Percentiles rank a stretch among this genome's conserved stretches.
phyloP scores from a whole-genome alignment of 768 basidiomycete genomes.

The Guyanaporus albipodus region DNA sequence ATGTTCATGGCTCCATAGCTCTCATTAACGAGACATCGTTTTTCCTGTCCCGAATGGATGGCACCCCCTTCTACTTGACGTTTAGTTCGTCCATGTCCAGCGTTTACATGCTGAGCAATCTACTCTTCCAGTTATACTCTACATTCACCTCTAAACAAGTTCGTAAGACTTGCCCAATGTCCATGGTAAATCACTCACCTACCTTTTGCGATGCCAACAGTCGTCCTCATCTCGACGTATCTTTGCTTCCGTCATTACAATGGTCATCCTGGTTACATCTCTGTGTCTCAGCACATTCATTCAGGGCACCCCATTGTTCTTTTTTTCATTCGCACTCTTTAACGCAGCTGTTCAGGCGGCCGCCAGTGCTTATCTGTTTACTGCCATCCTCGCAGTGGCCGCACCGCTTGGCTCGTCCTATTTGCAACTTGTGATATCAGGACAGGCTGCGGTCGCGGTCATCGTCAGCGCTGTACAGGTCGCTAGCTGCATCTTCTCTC shows the following conservation, averaged over 20 bases:
- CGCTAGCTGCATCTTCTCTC: conserved; percentile 54
- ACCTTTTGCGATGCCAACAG: conserved; percentile 35
- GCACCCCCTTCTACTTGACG: conserved; percentile 51
- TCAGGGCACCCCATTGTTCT: conserved; percentile 46
- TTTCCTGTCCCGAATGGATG: conserved; percentile 66
- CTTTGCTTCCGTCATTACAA: conserved; percentile 45
- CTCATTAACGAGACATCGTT: conserved; percentile 84
- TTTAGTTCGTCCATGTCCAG: conserved; percentile 68
- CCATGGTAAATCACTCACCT: conserved; percentile 1
- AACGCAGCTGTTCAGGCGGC: conserved; percentile 56
- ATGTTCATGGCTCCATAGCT: conserved; percentile 41
- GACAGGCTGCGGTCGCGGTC: conserved; percentile 83
- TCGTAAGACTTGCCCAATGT: conserved; percentile 19
- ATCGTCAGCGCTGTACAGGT: conserved; percentile 77
- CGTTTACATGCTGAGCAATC: conserved; percentile 59
- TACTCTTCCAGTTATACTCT: conserved; percentile 70
- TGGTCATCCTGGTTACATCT: conserved; percentile 52
- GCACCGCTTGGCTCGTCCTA: conserved; percentile 71
- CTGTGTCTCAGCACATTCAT: conserved; percentile 67
- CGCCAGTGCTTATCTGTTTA: conserved; percentile 72
- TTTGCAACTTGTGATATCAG: conserved; percentile 75
- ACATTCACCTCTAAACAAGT: conserved; percentile 68
- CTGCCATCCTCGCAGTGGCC: conserved; percentile 74
- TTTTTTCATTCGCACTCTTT: conserved; percentile 63
- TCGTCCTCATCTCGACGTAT: conserved; percentile 56